Percentiles rank a stretch among this genome's conserved stretches.
Conservation (phyloP, 441 rosid genomes). For the Gossypium aridum region DNA sequence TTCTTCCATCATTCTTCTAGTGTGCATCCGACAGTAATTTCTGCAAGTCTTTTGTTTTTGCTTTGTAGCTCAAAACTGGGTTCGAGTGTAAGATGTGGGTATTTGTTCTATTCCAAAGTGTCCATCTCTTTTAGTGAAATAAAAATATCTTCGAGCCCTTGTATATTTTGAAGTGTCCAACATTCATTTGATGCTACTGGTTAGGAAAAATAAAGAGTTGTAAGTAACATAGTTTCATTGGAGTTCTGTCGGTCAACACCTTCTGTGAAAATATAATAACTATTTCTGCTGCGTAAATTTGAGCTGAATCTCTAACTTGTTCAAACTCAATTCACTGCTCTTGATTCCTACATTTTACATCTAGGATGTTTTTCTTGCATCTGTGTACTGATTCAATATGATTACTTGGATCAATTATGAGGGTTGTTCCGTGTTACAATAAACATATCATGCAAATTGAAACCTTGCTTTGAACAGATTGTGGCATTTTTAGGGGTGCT, state of each 20-base stretch:
- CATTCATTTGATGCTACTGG: background rate
- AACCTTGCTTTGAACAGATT: conserved; percentile 45
- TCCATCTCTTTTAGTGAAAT: background rate
- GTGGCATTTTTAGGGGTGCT: conserved; percentile 92
- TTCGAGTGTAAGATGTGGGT: background rate
- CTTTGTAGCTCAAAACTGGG: background rate
- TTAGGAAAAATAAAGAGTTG: background rate
- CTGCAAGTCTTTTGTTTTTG: background rate
- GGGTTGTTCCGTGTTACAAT: background rate
- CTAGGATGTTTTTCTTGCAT: background rate
- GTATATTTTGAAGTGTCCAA: background rate
- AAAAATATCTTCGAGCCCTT: background rate
- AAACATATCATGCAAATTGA: background rate
- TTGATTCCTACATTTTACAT: background rate
- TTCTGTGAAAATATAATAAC: background rate
- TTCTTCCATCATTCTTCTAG: background rate
- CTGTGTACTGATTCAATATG: background rate
- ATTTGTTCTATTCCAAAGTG: background rate
- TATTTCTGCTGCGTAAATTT: background rate
- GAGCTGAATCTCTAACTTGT: background rate
- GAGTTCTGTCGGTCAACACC: background rate
- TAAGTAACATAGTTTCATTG: background rate
- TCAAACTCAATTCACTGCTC: background rate
- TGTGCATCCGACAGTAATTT: background rate
- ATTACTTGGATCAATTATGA: background rate